Evolutionary conservation across 192 early-diverging fungal species (phyloP), one percentile per base, ranked within the genome.

Genomic region (Rhizoclosmatium sp.): DNA sequence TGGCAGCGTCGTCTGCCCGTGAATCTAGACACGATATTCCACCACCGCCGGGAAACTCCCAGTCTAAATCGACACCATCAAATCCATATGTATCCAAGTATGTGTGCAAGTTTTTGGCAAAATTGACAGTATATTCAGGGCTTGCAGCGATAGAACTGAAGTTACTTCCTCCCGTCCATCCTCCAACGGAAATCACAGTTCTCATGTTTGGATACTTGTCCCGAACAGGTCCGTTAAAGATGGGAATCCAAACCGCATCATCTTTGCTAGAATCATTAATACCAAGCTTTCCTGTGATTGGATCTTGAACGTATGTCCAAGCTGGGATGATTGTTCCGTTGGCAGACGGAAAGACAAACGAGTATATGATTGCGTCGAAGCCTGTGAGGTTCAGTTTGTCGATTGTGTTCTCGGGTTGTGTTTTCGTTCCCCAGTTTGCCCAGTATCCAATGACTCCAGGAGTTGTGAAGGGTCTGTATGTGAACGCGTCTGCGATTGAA

Each of bases 1-100:
- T 76, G 4, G 59, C 61, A 7, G 56, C 44, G 69, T 76, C 74
- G 19, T 76, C 42, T 12, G 49, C 12, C 10, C 10, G 5, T 5
- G 7, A 4, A 5, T 21, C 62, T 4, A 48, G 7, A 44, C 60
- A 67, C 4, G 4, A 4, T 7, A 67, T 45, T n/a, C 74, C 74
- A 48, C 46, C 44, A 49, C 23, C 44, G 2, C 61, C 61, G 4
- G 74, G 74, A 67, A 68, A 80, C 60, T 80, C 76, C 79, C 76
- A 80, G 42, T 80, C 79, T 16, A 80, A 65, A 2, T 80, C 79
- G 1, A 80, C 75, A 4, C 79, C 79, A 48, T 80, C 79, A 41
- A 78, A 78, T n/a, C 65, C 49, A 75, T 80, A 45, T 44, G 73
- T 79, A 42, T 79, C 58, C 51, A 77, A 39, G 48, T 69, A 80